Evolutionary conservation across 352 stramenopile species (phyloP).

Genomic region (Achlya hypogyna): DNA sequence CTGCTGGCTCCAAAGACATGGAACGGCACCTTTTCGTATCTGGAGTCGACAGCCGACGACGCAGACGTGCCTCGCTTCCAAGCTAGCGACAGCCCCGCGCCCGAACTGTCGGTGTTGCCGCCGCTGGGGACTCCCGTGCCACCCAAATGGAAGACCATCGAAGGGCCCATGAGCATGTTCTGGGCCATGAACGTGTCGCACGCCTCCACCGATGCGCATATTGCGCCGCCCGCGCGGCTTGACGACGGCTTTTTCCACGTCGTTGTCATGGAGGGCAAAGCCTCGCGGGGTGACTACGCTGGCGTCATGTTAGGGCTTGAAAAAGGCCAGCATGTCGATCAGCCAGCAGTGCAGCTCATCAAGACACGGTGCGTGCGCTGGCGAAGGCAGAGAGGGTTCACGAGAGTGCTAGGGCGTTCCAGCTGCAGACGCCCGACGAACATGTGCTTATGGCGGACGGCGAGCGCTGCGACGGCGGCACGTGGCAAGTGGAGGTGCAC

Average conservation of each 20-base stretch:
- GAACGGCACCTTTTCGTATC: conserved; percentile 48
- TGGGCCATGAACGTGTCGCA: conserved; percentile 56
- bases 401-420: conserved; percentile 32
- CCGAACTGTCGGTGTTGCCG: conserved; percentile 23
- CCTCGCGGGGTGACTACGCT: conserved; percentile 23
- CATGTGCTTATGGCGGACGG: conserved; percentile 53
- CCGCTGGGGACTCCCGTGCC: conserved; percentile 12
- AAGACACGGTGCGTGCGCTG: conserved; percentile 25
- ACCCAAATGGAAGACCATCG: conserved; percentile 27
- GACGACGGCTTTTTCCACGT: conserved; percentile 50
- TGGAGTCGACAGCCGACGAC: background rate
- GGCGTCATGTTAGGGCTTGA: conserved; percentile 44
- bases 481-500: conserved; percentile 40
- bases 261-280: background rate
- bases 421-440: conserved; percentile 25
- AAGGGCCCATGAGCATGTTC: conserved; percentile 44
- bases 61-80: conserved; percentile 16
- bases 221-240: conserved; percentile 33
- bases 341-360: conserved; percentile 39
- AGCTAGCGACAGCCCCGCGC: conserved; percentile 11
- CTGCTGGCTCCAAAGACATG: conserved; percentile 27
- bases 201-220: conserved; percentile 30
- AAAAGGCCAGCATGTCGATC: conserved; percentile 35
- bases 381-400: too few relatives aligned
- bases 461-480: conserved; percentile 37